Conservation (phyloP, 1,139 yeast species). For the Tardiomyces blankii region DNA sequence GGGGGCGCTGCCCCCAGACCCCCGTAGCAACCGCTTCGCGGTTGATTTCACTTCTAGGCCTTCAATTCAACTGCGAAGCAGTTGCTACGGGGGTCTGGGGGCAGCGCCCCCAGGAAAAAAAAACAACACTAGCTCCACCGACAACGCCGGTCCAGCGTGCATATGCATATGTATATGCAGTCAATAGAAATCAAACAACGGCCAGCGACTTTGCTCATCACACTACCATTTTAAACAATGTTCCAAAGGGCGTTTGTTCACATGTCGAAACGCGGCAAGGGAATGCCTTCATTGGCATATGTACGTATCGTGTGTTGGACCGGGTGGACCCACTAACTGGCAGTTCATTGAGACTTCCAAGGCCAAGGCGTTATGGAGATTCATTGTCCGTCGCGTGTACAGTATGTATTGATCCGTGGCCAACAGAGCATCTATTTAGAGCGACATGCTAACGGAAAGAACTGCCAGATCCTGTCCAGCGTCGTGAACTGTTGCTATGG, state of each 20-base stretch:
- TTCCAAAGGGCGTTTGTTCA: background rate
- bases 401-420: slow-evolving; percentile 8
- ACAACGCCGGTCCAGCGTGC: no score
- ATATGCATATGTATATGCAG: no score
- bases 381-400: slow-evolving; percentile 23
- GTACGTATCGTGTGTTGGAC: background rate
- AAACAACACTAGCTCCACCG: no score
- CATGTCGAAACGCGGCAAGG: background rate
- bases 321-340: background rate
- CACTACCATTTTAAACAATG: no score
- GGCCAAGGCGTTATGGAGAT: slow-evolving; percentile 24
- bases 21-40: no score
- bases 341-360: slow-evolving; percentile 26
- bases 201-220: no score
- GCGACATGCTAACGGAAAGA: background rate
- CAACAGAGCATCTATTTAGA: background rate
- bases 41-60: no score
- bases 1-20: no score
- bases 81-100: no score
- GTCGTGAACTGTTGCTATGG: slow-evolving; percentile 24
- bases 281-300: background rate
- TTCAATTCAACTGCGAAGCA: no score
- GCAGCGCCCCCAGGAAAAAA: no score
- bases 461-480: slow-evolving; percentile 11
- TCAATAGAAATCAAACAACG: no score